phyloP scores from a whole-genome alignment of 345 rosid species.

The Aquilaria sinensis region DNA sequence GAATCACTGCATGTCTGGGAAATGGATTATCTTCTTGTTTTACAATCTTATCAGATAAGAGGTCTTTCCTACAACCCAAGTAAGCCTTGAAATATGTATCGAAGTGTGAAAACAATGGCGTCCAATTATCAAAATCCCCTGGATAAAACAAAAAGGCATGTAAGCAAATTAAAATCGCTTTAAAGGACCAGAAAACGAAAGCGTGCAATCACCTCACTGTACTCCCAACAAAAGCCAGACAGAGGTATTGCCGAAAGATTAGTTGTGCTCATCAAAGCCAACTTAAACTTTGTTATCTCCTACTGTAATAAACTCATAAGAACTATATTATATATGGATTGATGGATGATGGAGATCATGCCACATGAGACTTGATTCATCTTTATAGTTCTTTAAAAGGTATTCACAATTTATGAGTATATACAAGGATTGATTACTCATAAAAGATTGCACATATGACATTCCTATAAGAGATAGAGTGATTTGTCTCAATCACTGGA shows the following conservation, averaged over 20 bases:
- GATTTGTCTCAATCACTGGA: too few relatives aligned
- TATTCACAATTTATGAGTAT: too few relatives aligned
- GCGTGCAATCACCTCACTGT: constrained; percentile 52
- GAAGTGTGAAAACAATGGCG: constrained; percentile 86
- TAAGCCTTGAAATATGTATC: constrained; percentile 86
- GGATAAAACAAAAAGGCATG: constrained; percentile 27
- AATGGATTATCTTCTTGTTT: constrained; percentile 57
- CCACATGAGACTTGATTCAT: too few relatives aligned
- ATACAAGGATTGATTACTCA: too few relatives aligned
- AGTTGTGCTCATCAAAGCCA: too few relatives aligned
- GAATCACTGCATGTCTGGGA: constrained; percentile 78
- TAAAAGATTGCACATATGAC: too few relatives aligned
- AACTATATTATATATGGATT: too few relatives aligned
- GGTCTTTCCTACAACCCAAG: constrained; percentile 74
- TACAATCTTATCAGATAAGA: constrained; percentile 62
- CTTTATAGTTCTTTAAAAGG: too few relatives aligned
- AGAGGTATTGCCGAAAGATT: constrained; percentile 46
- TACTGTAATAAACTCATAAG: too few relatives aligned
- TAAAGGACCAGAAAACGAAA: neutral
- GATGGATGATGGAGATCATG: too few relatives aligned
- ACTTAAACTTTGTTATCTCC: too few relatives aligned
- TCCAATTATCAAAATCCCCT: constrained; percentile 99
- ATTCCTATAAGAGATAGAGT: too few relatives aligned
- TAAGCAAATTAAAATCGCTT: neutral
- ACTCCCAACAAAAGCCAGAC: constrained; percentile 92